Conservation (phyloP, 1,284 basidiomycete genomes). For the Cutaneotrichosporon cyanovorans region DNA sequence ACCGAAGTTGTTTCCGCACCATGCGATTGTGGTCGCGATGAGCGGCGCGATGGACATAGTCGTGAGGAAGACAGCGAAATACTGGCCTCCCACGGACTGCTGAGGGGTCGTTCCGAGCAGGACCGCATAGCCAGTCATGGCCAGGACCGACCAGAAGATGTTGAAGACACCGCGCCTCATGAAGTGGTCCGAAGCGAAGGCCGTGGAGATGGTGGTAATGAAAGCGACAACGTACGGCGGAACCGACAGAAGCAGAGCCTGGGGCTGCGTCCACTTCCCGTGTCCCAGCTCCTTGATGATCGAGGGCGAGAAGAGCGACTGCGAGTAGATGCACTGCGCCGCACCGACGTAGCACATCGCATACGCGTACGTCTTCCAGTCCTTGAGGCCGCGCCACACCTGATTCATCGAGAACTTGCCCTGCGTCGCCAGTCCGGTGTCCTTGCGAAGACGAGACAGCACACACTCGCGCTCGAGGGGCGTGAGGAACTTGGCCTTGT, state of each 20-base stretch:
- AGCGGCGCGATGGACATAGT: conserved; percentile 44
- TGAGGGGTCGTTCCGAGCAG: conserved; percentile 7
- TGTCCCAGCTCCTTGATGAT: conserved; percentile 46
- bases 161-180: conserved; percentile 44
- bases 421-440: conserved; percentile 40
- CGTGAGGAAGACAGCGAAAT: conserved; percentile 48
- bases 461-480: conserved; percentile 42
- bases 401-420: conserved; percentile 31
- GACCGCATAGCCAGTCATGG: conserved; percentile 45
- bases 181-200: conserved; percentile 43
- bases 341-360: conserved; percentile 44
- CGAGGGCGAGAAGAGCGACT: conserved; percentile 46
- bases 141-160: conserved; percentile 46
- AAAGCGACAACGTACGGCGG: conserved; percentile 50
- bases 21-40: conserved; percentile 48
- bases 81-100: conserved; percentile 33
- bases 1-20: conserved; percentile 46
- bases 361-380: conserved; percentile 43
- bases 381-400: conserved; percentile 25
- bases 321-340: conserved; percentile 45
- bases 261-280: conserved; percentile 40
- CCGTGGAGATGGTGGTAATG: conserved; percentile 46
- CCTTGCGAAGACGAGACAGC: conserved; percentile 39
- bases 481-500: conserved; percentile 45
- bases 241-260: conserved; percentile 45